Base-by-base conservation (phyloP, 2,329 filamentous ascomycete genomes). In the Orbilia brochopaga region DNA sequence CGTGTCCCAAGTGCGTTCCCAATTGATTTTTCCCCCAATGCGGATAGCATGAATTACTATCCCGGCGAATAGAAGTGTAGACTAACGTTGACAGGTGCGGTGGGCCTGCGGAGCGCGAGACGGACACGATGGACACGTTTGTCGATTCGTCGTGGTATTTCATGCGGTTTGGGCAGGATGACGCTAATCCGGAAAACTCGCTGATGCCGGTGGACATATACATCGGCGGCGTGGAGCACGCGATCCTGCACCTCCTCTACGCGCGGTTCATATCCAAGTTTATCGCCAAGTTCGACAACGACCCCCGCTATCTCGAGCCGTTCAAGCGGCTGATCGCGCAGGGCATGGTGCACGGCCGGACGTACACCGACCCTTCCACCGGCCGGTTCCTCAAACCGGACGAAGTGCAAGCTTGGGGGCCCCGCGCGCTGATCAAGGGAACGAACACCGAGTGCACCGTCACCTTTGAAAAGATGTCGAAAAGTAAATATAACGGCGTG, bases 141-240 rank as follows among this genome's bases (percentile, higher is more conserved):
- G 92, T 96, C 72, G 92, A 96, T 80, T 96, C 91, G 1, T 95
- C 91, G 60, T 96, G 92, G 92, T 96, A 96, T 79, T 96, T 88
- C 77, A 86, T 92, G 80, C 86, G 91, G 11, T 96, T 91, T 76
- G 80, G 88, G 27, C 90, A 95, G 76, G 82, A 89, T 0, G 27
- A 3, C 8, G 82, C 86, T 17, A 92, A 94, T 75, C 75, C 82
- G 13, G 77, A 83, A 1, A 78, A 81, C 53, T 73, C 40, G 1
- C 40, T 53, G n/a, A 59, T 94, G 50, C 90, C 91, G 0, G 91
- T 96, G 0, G 91, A 96, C 78, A 80, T 92, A n/a, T 96, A 96
- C 76, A 85, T 96, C 64, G 92, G 92, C 13, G 92, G 92, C 23
- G 88, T 96, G 23, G 92, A 96, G 78, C 92, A 96, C 78, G 92